phyloP scores from a whole-genome alignment of 176 grass and related monocot genomes.

The Lolium rigidum region DNA sequence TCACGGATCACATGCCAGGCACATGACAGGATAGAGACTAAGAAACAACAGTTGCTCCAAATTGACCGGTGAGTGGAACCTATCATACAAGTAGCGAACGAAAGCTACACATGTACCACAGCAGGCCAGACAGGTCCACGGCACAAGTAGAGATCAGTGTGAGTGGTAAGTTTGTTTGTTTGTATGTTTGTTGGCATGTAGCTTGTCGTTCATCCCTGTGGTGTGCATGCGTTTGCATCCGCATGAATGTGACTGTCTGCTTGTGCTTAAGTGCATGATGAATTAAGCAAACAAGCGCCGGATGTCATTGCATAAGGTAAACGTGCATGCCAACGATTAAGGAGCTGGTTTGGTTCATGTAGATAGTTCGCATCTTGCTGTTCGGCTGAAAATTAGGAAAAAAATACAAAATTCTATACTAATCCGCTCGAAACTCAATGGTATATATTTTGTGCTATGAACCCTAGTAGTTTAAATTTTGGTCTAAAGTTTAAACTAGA shows the following conservation, averaged over 20 bases:
- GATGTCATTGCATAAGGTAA: too few species aligned
- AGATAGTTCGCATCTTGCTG: too few species aligned
- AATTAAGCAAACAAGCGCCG: not conserved
- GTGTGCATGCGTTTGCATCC: not conserved
- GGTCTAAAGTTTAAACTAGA: too few species aligned
- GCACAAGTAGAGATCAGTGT: not conserved
- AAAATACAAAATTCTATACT: too few species aligned
- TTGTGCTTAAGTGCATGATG: not conserved
- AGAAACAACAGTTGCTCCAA: slow-evolving; percentile 46
- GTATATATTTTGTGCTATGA: too few species aligned
- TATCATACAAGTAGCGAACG: slow-evolving; percentile 30
- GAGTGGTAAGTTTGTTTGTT: not conserved
- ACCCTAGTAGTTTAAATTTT: too few species aligned
- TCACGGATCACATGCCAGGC: slow-evolving; percentile 37
- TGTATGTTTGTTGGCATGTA: slow-evolving; percentile 19
- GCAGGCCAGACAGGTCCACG: slow-evolving; percentile 20
- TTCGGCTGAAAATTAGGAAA: too few species aligned
- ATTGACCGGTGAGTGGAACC: slow-evolving; percentile 42
- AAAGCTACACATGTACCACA: slow-evolving; percentile 33
- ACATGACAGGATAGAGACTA: slow-evolving; percentile 43
- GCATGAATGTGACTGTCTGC: slow-evolving; percentile 33
- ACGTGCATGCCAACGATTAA: too few species aligned
- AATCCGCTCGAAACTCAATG: too few species aligned
- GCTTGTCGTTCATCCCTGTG: not conserved
- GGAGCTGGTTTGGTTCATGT: too few species aligned